Percentiles rank a stretch among this genome's conserved stretches.
Evolutionary conservation across 2,329 filamentous ascomycete genomes (phyloP).

Genomic region (Penicillium fuscoglaucum): DNA sequence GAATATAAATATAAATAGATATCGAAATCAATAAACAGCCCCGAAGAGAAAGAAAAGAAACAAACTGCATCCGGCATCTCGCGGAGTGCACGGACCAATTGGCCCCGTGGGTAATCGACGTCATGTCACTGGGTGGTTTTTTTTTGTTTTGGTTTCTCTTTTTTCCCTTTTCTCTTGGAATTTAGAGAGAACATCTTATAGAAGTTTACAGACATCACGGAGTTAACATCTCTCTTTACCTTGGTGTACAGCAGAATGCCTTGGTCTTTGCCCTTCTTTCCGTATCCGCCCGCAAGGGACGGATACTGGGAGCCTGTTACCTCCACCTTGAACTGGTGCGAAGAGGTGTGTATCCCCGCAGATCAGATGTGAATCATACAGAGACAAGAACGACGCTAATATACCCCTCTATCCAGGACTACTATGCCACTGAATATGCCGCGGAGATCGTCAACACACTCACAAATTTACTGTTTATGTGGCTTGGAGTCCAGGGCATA

Average conservation of each 20-base stretch:
- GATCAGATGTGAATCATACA: neutral
- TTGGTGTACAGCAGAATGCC: conserved; percentile 23
- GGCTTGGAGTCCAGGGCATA: conserved; percentile 73
- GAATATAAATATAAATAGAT: neutral
- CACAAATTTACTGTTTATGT: conserved; percentile 81
- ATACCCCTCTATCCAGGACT: conserved; percentile 56
- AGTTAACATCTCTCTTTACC: neutral
- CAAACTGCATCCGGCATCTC: conserved; percentile 18
- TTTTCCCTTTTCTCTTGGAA: neutral
- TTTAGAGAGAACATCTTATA: neutral
- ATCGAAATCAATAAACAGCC: neutral
- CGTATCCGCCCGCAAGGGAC: conserved; percentile 49
- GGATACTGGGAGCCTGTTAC: conserved; percentile 71
- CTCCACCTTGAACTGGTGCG: conserved; percentile 75
- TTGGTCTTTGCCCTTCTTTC: conserved; percentile 37
- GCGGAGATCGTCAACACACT: conserved; percentile 78
- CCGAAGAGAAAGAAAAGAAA: neutral
- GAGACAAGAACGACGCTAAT: neutral
- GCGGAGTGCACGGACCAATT: conserved; percentile 17
- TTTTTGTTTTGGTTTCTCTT: neutral
- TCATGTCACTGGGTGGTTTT: conserved; percentile 14
- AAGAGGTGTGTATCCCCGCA: conserved; percentile 58
- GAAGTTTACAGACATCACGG: neutral
- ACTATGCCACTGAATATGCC: conserved; percentile 71
- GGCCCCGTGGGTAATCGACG: conserved; percentile 24